phyloP scores from a whole-genome alignment of 768 basidiomycete genomes.

The Boletus rubropictus region DNA sequence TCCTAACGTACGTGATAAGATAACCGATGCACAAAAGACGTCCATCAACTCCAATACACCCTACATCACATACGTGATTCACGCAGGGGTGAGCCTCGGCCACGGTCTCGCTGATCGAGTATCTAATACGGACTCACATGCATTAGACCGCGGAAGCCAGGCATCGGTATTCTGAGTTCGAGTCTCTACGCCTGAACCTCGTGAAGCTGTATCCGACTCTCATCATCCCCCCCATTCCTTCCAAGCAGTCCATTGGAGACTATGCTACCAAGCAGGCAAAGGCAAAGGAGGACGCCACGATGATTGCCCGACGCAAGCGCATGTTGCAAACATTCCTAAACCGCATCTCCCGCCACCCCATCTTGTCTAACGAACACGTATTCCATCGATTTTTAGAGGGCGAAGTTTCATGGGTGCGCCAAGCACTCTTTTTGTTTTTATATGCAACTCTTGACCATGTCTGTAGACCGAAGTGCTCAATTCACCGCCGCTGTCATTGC shows the following conservation, averaged over 20 bases:
- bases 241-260: constrained; percentile 91
- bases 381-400: constrained; percentile 95
- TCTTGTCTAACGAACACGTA: constrained; percentile 90
- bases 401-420: constrained; percentile 88
- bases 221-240: constrained; percentile 96
- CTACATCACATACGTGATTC: constrained; percentile 93
- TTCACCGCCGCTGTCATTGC: constrained; percentile 81
- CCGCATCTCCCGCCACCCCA: constrained; percentile 85
- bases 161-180: constrained; percentile 96
- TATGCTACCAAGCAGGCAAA: constrained; percentile 97
- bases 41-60: constrained; percentile 79
- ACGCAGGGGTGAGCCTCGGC: constrained; percentile 60
- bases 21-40: constrained; percentile 94
- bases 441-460: constrained; percentile 4
- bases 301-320: constrained; percentile 88
- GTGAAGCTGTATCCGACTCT: constrained; percentile 89
- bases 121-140: constrained; percentile 9
- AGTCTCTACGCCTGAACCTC: constrained; percentile 80
- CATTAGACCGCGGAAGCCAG: constrained; percentile 71
- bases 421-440: not conserved
- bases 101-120: constrained; percentile 1
- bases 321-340: constrained; percentile 96
- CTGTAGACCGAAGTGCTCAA: constrained; percentile 82
- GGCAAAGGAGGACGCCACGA: constrained; percentile 90
- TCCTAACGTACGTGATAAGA: constrained; percentile 44